phyloP scores from a whole-genome alignment of 2,329 filamentous ascomycete genomes.

The Aureobasidium sp. region DNA sequence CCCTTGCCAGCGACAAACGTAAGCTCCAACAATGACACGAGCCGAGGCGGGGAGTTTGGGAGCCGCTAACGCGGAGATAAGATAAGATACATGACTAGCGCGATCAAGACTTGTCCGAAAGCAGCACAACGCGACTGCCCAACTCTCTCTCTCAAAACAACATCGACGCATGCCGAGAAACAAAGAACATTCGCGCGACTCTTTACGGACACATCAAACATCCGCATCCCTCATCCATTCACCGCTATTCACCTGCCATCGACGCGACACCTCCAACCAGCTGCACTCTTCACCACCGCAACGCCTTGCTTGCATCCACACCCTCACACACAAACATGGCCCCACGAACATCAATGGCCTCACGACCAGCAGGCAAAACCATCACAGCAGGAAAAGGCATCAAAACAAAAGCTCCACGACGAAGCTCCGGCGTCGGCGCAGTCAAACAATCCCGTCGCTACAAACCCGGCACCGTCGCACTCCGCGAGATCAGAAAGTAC shows the following conservation, averaged over 20 bases:
- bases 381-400: constrained; percentile 12
- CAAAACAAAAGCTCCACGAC: constrained; percentile 10
- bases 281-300: too few species aligned
- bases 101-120: background rate
- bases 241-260: too few species aligned
- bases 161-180: background rate
- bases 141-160: background rate
- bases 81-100: background rate
- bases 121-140: background rate
- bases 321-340: background rate
- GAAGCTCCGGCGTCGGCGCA: background rate
- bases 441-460: constrained; percentile 34
- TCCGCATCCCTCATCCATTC: too few species aligned
- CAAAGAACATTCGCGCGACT: background rate
- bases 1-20: background rate
- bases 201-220: too few species aligned
- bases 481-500: constrained; percentile 97
- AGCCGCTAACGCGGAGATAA: background rate
- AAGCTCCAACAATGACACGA: background rate
- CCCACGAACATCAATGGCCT: constrained; percentile 9
- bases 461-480: constrained; percentile 72
- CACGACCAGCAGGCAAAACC: constrained; percentile 24
- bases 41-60: background rate
- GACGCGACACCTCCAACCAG: too few species aligned
- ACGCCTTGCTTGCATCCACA: background rate